A percentile compares a stretch with the other conserved stretches of the same genome.
Conservation (phyloP, 2,329 filamentous ascomycete species). For the Orbilia quercus region DNA sequence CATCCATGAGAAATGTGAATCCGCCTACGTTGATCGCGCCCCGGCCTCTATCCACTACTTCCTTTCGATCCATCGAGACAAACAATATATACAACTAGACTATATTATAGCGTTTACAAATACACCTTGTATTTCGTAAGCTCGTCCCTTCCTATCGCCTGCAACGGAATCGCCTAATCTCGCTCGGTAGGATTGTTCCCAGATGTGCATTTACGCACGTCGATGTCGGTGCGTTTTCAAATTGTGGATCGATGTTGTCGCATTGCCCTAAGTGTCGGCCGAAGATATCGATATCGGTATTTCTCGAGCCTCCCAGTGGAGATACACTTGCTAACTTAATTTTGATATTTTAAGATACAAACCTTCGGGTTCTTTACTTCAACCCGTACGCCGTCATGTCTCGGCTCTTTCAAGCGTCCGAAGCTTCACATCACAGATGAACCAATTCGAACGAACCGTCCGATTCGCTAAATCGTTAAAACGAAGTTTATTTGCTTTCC, state of each 20-base stretch:
- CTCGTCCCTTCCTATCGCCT: conserved; percentile 3
- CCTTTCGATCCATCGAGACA: conserved; percentile 23
- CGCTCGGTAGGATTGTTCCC: conserved; percentile 40
- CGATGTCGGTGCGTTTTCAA: too few species aligned
- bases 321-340: too few species aligned
- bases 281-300: too few species aligned
- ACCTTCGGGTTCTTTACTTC: too few species aligned
- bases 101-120: conserved; percentile 14
- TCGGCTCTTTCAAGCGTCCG: too few species aligned
- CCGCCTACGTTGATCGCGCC: conserved; percentile 9
- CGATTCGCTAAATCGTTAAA: conserved; percentile 17
- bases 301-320: too few species aligned
- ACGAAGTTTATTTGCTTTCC: conserved; percentile 8
- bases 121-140: conserved; percentile 42
- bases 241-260: too few species aligned
- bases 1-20: conserved; percentile 27
- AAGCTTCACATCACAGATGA: conserved; percentile 18
- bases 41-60: too few species aligned
- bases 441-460: conserved; percentile 17
- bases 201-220: neutral
- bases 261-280: too few species aligned
- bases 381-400: too few species aligned
- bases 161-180: conserved; percentile 47
- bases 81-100: neutral
- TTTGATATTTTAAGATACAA: too few species aligned